Evolutionary conservation across 2,329 filamentous ascomycete species (phyloP), one percentile per base, ranked within the genome.

Genomic region (Epicoccum nigrum): DNA sequence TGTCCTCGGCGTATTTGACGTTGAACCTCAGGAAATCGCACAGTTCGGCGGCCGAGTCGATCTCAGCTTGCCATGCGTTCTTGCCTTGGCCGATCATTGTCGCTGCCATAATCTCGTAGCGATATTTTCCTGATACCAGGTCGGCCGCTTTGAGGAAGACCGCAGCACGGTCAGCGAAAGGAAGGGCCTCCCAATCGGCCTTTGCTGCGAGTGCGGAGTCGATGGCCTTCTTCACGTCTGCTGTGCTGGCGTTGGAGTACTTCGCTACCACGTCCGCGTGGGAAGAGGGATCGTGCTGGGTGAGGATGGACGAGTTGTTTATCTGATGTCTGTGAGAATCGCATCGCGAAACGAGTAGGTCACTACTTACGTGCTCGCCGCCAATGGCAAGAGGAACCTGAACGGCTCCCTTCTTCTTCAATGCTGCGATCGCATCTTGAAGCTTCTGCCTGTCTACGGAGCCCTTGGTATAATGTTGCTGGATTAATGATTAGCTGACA

Each of bases 31-130:
- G 79, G 77, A 97, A 97, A 73, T 99, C 93, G 63, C 85, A 88
- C 64, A 96, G 77, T 81, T 99, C 94, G 7, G 93, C 93, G 15
- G 93, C 93, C 31, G 92, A 84, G 74, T 97, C 93, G 59, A 97
- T 97, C 81, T 99, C 93, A n/a, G 94, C 93, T 77, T 99, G 93
- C 92, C 92, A 97, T 39, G 90, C 91, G 74, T 97, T 97, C 84
- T 97, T 97, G 67, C 94, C 93, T 77, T 99, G 93, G 55, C 93
- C 94, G 25, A 96, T 81, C 85, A 97, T 96, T 12, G 94, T 97
- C 35, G 91, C 86, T 7, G 94, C 93, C 89, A 97, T 96, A 65
- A 99, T 85, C 49, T 97, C 91, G 76, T 96, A 97, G 70, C 94
- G 85, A 77, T 99, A 97, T 79, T 97, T 97, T 59, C 84, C 89